Conservation (phyloP, 208 protist species). For the Vickermania spadyakhi region DNA sequence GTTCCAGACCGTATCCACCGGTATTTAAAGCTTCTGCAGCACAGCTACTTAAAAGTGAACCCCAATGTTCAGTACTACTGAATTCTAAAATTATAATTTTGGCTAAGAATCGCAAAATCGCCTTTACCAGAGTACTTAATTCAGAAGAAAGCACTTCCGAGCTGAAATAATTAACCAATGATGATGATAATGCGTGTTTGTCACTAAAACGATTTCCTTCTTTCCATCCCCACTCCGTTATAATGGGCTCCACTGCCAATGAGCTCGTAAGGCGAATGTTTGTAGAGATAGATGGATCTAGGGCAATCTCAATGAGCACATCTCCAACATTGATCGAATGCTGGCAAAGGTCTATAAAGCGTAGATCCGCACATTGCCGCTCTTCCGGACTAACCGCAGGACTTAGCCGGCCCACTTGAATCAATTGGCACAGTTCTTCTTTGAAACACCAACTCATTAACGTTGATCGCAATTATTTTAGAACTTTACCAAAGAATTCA, state of each 20-base stretch:
- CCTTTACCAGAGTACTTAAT: constrained; percentile 9
- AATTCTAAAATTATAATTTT: constrained; percentile 29
- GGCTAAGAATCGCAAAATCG: constrained; percentile 18
- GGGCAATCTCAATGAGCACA: constrained; percentile 22
- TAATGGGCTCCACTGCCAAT: constrained; percentile 34
- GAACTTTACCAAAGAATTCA: not conserved
- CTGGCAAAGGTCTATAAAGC: constrained; percentile 23
- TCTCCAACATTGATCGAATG: constrained; percentile 46
- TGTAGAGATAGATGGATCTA: constrained; percentile 6
- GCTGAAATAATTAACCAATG: constrained; percentile 10
- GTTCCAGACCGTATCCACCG: not conserved
- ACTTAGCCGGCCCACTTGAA: not conserved
- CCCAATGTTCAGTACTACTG: constrained; percentile 27
- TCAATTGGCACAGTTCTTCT: not conserved
- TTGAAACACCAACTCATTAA: constrained; percentile 4
- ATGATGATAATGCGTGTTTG: constrained; percentile 11
- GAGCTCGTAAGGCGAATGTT: constrained; percentile 30
- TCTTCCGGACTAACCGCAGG: not conserved
- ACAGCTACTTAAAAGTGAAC: constrained; percentile 9
- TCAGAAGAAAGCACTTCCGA: not conserved
- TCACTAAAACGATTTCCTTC: constrained; percentile 36
- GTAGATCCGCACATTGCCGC: constrained; percentile 10
- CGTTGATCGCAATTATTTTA: not conserved
- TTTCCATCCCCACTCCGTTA: constrained; percentile 21
- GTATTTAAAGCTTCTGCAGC: not conserved